These are phyloP conservation scores for Tardiomyces depauwii DNA, from an alignment of 1,139 yeast genomes.

Conservation along the genomic window DNA sequence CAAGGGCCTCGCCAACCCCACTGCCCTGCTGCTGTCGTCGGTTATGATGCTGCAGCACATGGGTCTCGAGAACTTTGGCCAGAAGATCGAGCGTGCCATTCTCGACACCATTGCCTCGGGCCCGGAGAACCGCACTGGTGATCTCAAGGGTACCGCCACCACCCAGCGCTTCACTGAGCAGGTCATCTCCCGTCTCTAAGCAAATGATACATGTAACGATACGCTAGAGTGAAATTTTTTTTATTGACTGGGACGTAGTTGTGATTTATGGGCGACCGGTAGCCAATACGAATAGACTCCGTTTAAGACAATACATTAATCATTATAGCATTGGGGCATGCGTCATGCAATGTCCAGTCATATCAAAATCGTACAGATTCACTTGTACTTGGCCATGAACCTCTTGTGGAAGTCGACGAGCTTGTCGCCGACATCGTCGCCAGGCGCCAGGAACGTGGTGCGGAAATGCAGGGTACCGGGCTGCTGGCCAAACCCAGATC, in stretches of 20 bases:
- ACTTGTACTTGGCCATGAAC: slow-evolving; percentile 48
- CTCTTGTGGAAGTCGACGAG: slow-evolving; percentile 69
- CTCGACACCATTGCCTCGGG: slow-evolving; percentile 91
- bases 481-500: slow-evolving; percentile 91
- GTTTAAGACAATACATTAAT: no score
- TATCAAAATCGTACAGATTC: no score
- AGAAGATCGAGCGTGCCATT: slow-evolving; percentile 78
- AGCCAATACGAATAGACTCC: no score
- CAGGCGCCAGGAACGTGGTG: slow-evolving; percentile 95
- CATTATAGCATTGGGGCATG: no score
- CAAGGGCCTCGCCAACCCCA: slow-evolving; percentile 97
- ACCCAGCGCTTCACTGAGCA: slow-evolving; percentile 83
- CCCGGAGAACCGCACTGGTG: slow-evolving; percentile 88
- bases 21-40: slow-evolving; percentile 88
- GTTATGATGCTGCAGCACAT: slow-evolving; percentile 99
- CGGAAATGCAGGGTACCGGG: slow-evolving; percentile 83
- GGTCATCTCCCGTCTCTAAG: slow-evolving; percentile 43
- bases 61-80: slow-evolving; percentile 75
- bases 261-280: no score
- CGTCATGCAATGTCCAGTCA: no score
- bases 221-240: no score
- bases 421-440: slow-evolving; percentile 77
- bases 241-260: no score
- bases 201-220: no score
- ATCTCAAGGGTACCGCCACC: slow-evolving; percentile 85